Base-by-base conservation (phyloP, 2,329 filamentous ascomycete species). In the Scedosporium apiospermum region DNA sequence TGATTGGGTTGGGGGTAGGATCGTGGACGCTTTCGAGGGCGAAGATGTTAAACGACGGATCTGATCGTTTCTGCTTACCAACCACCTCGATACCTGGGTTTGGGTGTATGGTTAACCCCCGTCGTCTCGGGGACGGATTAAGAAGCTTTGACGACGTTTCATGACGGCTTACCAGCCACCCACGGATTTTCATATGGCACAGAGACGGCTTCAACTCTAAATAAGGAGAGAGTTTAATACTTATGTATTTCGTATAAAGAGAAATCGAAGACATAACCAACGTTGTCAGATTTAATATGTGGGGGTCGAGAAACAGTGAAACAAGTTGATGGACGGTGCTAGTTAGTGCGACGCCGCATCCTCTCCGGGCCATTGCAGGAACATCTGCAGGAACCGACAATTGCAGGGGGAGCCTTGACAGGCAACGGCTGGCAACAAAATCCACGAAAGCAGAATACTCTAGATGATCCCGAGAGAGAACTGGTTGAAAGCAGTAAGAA, bases 21-120 rank as follows among this genome's bases (percentile, higher is more conserved):
- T 84, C 38, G 71, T 76, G 18, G 70, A 77, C 66, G 76, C 73
- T 3, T 76, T 81, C 65, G 66, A 49, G 12, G 63, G 66, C 5
- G 5, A 30, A 7, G 27, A 30, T 30, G 27, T 6, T 30, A 30
- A 30, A 30, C 6, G 27, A 30, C 4, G 27, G 7, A 7, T 6
- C 6, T 30, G 7, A 30, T 21, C n/a, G 51, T 26, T 21, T 14
- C 51, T 55, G 10, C 26, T 55, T 1, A 21, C 51, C 51, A 27
- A 27, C 44, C 44, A 46, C 44, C 44, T 10, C 18, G 18, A 46
- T 18, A n/a, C 5, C 10, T 16, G 44, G 44, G 44, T n/a, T 34
- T 34, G 30, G 6, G 30, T 9, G 30, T 10, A 34, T 34, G 30
- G 9, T 34, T 34, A 34, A 5, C 30, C 30, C 44, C 16, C 18